phyloP scores from a whole-genome alignment of 2,329 filamentous ascomycete species.

The Byssothecium circinans region DNA sequence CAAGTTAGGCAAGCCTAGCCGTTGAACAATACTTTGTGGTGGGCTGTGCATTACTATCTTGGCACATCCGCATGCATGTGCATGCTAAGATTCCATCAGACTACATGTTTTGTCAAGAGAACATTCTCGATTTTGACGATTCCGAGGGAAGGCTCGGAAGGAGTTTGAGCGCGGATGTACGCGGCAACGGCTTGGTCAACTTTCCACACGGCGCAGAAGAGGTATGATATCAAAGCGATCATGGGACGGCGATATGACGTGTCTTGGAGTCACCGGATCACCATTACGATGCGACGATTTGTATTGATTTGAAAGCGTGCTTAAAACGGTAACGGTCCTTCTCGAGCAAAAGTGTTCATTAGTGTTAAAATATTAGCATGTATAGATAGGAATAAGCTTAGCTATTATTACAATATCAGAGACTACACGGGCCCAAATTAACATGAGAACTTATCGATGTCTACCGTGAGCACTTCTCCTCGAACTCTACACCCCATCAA shows the following conservation, averaged over 20 bases:
- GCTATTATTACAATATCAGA: neutral
- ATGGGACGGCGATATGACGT: neutral
- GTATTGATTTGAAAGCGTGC: slow-evolving; percentile 1
- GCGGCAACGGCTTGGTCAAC: neutral
- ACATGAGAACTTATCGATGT: no score
- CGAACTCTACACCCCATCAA: neutral
- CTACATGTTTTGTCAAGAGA: neutral
- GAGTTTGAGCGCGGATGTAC: neutral
- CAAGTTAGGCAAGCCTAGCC: neutral
- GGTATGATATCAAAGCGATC: neutral
- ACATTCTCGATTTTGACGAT: slow-evolving; percentile 1
- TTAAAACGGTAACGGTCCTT: neutral
- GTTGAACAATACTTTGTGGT: neutral
- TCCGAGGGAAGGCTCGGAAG: slow-evolving; percentile 13
- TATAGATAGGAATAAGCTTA: neutral
- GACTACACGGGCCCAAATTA: no score
- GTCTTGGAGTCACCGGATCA: neutral
- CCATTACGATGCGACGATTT: neutral
- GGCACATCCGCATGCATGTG: neutral
- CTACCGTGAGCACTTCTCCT: no score
- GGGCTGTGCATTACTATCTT: neutral
- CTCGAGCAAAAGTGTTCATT: slow-evolving; percentile 7
- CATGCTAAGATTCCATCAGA: neutral
- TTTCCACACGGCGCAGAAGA: neutral
- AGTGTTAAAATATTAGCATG: neutral